Evolutionary conservation across 2,329 filamentous ascomycete species (phyloP).

Genomic region (Whalleya microplaca): DNA sequence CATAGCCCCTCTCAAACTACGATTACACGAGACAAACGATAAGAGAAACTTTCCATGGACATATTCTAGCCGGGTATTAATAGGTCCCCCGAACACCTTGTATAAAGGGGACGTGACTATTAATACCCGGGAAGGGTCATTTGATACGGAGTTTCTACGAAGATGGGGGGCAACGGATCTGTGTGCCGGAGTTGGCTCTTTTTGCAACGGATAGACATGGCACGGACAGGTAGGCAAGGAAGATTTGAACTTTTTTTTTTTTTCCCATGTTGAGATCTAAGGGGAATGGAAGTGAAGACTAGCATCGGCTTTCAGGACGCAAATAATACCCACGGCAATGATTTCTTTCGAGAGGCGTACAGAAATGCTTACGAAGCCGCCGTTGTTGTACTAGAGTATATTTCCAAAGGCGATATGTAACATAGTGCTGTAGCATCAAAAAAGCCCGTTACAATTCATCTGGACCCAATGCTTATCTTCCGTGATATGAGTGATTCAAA

Average conservation of each 20-base stretch:
- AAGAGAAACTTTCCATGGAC: neutral
- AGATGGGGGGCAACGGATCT: slow-evolving; percentile 4
- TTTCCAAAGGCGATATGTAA: slow-evolving; percentile 29
- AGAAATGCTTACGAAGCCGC: slow-evolving; percentile 1
- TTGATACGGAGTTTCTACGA: slow-evolving; percentile 10
- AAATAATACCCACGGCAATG: slow-evolving; percentile 35
- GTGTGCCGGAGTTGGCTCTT: neutral
- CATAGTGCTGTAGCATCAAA: neutral
- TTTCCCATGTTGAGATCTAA: slow-evolving; percentile 5
- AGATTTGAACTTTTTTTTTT: slow-evolving; percentile 5
- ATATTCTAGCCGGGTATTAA: slow-evolving; percentile 1
- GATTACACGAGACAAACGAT: neutral
- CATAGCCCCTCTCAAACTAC: neutral
- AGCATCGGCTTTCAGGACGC: slow-evolving; percentile 24
- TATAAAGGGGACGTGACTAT: neutral
- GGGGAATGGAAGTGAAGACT: slow-evolving; percentile 14
- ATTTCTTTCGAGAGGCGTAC: slow-evolving; percentile 19
- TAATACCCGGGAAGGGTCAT: neutral
- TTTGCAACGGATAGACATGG: slow-evolving; percentile 3
- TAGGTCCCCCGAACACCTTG: neutral
- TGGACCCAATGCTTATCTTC: too few relatives aligned
- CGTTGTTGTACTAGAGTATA: neutral
- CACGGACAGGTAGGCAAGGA: neutral
- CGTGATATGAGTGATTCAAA: too few relatives aligned
- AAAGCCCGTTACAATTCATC: too few relatives aligned